A percentile compares a stretch with the other conserved stretches of the same genome.
phyloP scores from a whole-genome alignment of 1,284 basidiomycete genomes.

The Ganoderma boninense region DNA sequence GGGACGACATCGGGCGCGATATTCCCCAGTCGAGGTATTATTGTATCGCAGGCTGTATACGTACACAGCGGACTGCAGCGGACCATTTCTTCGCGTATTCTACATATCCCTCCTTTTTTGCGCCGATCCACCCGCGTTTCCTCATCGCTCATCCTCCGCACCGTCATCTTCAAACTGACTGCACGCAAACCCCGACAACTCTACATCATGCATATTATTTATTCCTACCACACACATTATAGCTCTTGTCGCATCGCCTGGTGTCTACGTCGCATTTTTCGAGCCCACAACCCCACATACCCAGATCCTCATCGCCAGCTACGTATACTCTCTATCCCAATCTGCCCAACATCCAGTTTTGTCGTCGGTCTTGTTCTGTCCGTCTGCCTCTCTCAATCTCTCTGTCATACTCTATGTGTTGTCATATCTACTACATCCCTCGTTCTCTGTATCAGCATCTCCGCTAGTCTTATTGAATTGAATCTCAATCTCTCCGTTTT shows the following conservation, averaged over 20 bases:
- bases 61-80: background rate
- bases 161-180: background rate
- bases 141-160: background rate
- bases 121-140: background rate
- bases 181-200: background rate
- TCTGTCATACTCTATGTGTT: slow-evolving; percentile 17
- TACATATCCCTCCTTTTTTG: background rate
- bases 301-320: slow-evolving; percentile 20
- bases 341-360: background rate
- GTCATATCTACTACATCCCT: slow-evolving; percentile 26
- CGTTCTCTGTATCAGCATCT: slow-evolving; percentile 29
- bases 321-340: background rate
- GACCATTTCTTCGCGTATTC: background rate
- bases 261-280: slow-evolving; percentile 10
- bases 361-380: slow-evolving; percentile 7
- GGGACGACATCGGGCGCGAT: background rate
- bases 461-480: slow-evolving; percentile 8
- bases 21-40: background rate
- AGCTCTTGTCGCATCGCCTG: slow-evolving; percentile 21
- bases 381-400: slow-evolving; percentile 3
- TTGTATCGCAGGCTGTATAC: background rate
- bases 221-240: slow-evolving; percentile 15
- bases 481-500: slow-evolving; percentile 1
- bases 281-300: slow-evolving; percentile 7
- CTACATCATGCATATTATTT: slow-evolving; percentile 20